Conservation (phyloP, 2,329 filamentous ascomycete species). For the Clonostachys sp. region DNA sequence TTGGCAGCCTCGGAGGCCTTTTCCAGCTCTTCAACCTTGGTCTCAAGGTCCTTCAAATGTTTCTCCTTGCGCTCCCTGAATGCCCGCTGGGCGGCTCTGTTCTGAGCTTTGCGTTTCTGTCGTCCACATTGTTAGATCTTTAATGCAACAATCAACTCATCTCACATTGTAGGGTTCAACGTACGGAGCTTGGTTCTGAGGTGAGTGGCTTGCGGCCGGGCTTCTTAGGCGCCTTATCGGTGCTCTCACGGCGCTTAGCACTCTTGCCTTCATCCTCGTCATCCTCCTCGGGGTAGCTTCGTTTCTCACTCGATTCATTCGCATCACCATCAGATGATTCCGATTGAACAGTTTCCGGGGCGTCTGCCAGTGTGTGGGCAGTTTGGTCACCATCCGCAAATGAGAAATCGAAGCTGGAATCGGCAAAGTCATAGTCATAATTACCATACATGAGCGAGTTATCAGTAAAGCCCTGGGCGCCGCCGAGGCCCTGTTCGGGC, state of each 20-base stretch:
- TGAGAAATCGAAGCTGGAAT: conserved; percentile 69
- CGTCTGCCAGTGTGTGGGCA: conserved; percentile 69
- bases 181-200: conserved; percentile 90
- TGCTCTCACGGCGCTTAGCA: conserved; percentile 72
- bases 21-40: conserved; percentile 70
- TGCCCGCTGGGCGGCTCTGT: conserved; percentile 84
- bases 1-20: conserved; percentile 79
- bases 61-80: conserved; percentile 95
- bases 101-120: conserved; percentile 94
- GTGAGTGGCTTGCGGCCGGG: conserved; percentile 93
- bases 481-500: conserved; percentile 34
- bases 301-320: conserved; percentile 52
- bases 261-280: conserved; percentile 55
- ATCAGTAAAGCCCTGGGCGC: conserved; percentile 51
- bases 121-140: neutral
- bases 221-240: conserved; percentile 89
- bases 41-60: conserved; percentile 81
- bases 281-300: conserved; percentile 67
- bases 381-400: conserved; percentile 39
- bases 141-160: neutral
- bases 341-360: conserved; percentile 55
- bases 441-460: conserved; percentile 79
- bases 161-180: conserved; percentile 27
- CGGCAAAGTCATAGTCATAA: conserved; percentile 72
- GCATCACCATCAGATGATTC: conserved; percentile 52